A percentile compares a stretch with the other conserved stretches of the same genome.
These are phyloP conservation scores for Boletus sp. DNA, from an alignment of 768 basidiomycete genomes.

Conservation along the genomic window DNA sequence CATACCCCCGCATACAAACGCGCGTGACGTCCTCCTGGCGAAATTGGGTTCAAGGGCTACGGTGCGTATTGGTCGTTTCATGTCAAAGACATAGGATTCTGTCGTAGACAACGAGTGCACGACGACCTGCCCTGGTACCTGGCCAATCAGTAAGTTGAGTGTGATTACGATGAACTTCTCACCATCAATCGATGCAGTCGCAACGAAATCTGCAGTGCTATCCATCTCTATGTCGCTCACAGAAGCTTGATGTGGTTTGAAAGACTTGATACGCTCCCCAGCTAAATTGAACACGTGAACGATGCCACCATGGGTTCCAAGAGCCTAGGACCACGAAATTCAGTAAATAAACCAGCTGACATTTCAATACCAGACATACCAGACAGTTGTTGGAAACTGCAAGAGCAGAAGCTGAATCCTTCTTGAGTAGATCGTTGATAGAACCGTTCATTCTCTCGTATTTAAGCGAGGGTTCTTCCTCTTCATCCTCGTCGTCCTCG, in stretches of 20 bases:
- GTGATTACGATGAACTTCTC: constrained; percentile 31
- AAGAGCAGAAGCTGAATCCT: constrained; percentile 85
- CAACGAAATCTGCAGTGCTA: constrained; percentile 81
- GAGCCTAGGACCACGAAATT: constrained; percentile 48
- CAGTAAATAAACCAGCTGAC: background rate
- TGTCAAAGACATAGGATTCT: constrained; percentile 83
- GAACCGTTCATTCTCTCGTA: constrained; percentile 79
- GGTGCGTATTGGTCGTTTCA: constrained; percentile 88
- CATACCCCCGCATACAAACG: constrained; percentile 90
- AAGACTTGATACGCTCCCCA: constrained; percentile 84
- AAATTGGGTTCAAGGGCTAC: constrained; percentile 91
- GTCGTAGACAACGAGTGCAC: constrained; percentile 76
- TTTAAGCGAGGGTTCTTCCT: constrained; percentile 89
- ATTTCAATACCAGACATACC: constrained; percentile 39
- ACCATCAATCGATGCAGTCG: constrained; percentile 94
- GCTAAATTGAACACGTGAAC: constrained; percentile 79
- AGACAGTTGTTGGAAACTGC: constrained; percentile 69
- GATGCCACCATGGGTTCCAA: constrained; percentile 93
- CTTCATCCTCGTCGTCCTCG: constrained; percentile 67
- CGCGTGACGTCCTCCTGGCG: constrained; percentile 67
- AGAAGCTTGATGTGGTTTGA: constrained; percentile 85
- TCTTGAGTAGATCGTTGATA: constrained; percentile 74
- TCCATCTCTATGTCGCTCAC: constrained; percentile 85
- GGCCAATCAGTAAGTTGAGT: constrained; percentile 49
- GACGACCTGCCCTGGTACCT: constrained; percentile 76